phyloP scores from a whole-genome alignment of 78 protist species.

The Monosiga brevicollis region DNA sequence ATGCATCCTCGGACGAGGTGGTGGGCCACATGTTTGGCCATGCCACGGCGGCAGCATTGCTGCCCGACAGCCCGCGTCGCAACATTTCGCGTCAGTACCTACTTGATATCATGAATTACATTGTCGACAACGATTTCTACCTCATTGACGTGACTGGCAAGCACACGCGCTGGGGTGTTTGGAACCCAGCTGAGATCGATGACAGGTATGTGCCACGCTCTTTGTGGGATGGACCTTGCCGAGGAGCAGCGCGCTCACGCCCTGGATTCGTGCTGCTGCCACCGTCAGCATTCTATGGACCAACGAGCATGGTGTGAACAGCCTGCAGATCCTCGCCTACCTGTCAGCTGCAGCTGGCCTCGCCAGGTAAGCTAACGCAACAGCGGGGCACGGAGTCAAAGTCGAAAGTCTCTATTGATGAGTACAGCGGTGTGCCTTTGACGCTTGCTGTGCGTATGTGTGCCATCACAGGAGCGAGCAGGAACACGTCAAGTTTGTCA shows the following conservation, averaged over 20 bases:
- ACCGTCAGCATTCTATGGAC: neutral
- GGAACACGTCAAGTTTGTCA: too few species aligned
- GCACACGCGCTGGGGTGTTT: slow-evolving; percentile 24
- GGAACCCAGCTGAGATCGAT: slow-evolving; percentile 2
- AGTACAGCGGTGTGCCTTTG: too few species aligned
- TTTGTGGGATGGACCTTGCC: too few species aligned
- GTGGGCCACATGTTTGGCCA: slow-evolving; percentile 13
- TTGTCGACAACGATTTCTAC: neutral
- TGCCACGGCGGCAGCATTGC: neutral
- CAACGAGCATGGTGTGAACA: slow-evolving; percentile 4
- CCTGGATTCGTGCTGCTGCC: neutral
- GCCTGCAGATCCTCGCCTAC: slow-evolving; percentile 15
- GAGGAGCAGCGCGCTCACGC: too few species aligned
- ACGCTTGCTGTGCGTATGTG: neutral
- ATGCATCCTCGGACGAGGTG: slow-evolving; percentile 16
- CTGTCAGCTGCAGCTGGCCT: neutral
- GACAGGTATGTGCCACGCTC: slow-evolving; percentile 7
- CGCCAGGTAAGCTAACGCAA: neutral
- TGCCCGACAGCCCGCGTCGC: neutral
- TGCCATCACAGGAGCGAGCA: too few species aligned
- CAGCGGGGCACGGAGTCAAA: too few species aligned
- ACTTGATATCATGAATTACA: neutral
- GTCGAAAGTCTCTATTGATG: too few species aligned
- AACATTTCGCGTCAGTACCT: neutral
- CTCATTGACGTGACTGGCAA: slow-evolving; percentile 4